These are phyloP conservation scores for Aspergillus nomiae DNA, from an alignment of 2,329 filamentous ascomycete species.

Conservation along the genomic window DNA sequence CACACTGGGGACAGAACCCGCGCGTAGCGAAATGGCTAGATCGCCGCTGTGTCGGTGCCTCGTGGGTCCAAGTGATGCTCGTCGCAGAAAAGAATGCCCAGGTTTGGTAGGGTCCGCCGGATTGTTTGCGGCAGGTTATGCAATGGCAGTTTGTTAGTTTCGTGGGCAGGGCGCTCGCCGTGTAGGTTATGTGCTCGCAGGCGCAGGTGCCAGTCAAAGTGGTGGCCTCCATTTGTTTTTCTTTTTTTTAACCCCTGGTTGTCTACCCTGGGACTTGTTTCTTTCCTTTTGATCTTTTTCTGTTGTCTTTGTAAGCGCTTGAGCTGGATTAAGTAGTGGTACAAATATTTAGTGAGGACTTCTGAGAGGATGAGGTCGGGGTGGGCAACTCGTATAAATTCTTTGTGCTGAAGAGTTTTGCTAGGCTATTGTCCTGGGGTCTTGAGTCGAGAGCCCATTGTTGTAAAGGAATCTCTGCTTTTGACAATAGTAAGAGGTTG, in stretches of 20 bases:
- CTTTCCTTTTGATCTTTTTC: neutral
- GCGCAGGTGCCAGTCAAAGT: slow-evolving; percentile 42
- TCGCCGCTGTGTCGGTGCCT: slow-evolving; percentile 29
- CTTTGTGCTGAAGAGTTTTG: neutral
- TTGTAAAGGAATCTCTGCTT: neutral
- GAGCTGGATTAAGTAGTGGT: neutral
- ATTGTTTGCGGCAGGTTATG: slow-evolving; percentile 51
- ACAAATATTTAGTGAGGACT: neutral
- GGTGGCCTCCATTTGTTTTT: neutral
- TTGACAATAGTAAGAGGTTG: neutral
- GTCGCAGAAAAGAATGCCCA: slow-evolving; percentile 45
- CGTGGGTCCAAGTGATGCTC: slow-evolving; percentile 28
- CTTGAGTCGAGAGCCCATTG: neutral
- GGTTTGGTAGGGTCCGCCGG: slow-evolving; percentile 49
- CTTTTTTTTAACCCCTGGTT: neutral
- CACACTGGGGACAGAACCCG: slow-evolving; percentile 49
- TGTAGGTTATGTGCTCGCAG: slow-evolving; percentile 48
- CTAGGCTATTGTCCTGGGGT: neutral
- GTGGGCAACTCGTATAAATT: neutral
- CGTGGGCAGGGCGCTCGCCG: slow-evolving; percentile 30
- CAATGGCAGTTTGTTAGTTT: slow-evolving; percentile 47
- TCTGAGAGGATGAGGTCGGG: neutral
- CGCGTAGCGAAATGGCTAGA: slow-evolving; percentile 47
- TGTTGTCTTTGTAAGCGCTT: neutral
- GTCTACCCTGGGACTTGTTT: neutral